Evolutionary conservation across 2,329 filamentous ascomycete species (phyloP).

Genomic region (Ophiosphaerella herpotricha): DNA sequence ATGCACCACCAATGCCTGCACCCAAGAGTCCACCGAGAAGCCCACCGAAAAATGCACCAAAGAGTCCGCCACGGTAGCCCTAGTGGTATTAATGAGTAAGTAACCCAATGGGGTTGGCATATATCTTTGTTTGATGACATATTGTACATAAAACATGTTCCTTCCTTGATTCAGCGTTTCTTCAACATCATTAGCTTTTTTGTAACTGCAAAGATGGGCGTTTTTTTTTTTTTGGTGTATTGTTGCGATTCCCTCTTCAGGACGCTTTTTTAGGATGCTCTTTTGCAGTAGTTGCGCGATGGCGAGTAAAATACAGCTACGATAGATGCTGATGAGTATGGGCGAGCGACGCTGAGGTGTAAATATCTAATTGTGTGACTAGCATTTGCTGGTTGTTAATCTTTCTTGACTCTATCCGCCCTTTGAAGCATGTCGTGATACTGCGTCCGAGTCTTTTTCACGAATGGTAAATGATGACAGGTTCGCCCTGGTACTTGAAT

Average conservation of each 20-base stretch:
- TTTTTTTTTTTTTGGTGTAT: neutral
- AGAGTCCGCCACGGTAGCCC: conserved; percentile 23
- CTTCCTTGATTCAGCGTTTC: neutral
- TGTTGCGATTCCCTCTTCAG: conserved; percentile 4
- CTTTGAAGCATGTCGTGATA: neutral
- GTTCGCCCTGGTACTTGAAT: neutral
- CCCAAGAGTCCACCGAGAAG: conserved; percentile 21
- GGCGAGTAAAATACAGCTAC: neutral
- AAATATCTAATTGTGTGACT: conserved; percentile 8
- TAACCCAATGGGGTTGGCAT: neutral
- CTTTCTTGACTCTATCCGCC: neutral
- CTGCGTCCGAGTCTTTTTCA: neutral
- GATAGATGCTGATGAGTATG: conserved; percentile 11
- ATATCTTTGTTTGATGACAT: conserved; percentile 1
- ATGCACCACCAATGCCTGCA: conserved; percentile 26
- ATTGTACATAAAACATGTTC: conserved; percentile 7
- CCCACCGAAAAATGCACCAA: conserved; percentile 19
- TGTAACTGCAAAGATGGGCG: neutral
- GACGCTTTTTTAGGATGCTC: conserved; percentile 1
- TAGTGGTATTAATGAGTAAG: neutral
- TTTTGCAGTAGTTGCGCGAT: neutral
- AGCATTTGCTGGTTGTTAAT: conserved; percentile 4
- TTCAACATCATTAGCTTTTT: neutral
- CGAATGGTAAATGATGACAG: neutral
- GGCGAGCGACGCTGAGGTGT: conserved; percentile 1